Percentiles rank a stretch among this genome's conserved stretches.
phyloP scores from a whole-genome alignment of 192 early-diverging fungal species.

The Coemansia sp. region DNA sequence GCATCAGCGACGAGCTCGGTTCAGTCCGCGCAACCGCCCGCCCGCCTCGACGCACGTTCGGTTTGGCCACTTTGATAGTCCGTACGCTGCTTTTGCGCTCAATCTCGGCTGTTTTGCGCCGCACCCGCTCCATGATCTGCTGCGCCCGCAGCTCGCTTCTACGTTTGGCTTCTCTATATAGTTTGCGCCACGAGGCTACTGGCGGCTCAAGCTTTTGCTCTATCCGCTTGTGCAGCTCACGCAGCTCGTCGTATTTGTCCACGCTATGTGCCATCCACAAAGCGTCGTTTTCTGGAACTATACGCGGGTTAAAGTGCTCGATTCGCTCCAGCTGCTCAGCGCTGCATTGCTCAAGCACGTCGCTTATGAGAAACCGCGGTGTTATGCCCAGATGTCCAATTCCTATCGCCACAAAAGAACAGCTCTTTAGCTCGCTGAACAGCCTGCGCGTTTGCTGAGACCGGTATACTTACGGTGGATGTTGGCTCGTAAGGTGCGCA shows the following conservation, averaged over 20 bases:
- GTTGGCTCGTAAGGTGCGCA: slow-evolving; percentile 30
- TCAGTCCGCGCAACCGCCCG: neutral
- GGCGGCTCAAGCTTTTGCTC: slow-evolving; percentile 10
- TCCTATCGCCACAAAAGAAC: slow-evolving; percentile 4
- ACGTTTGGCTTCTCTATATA: slow-evolving; percentile 29
- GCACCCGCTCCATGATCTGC: slow-evolving; percentile 37
- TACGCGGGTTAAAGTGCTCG: slow-evolving; percentile 43
- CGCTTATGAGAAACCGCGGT: slow-evolving; percentile 36
- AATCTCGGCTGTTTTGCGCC: slow-evolving; percentile 21
- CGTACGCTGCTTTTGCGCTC: slow-evolving; percentile 32
- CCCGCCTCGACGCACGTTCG: slow-evolving; percentile 3
- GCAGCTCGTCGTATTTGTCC: slow-evolving; percentile 19
- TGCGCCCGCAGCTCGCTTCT: slow-evolving; percentile 31
- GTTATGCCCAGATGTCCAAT: slow-evolving; percentile 27
- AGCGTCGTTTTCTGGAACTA: slow-evolving; percentile 37
- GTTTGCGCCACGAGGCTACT: slow-evolving; percentile 27
- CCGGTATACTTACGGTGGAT: slow-evolving; percentile 19
- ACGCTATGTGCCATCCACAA: slow-evolving; percentile 32
- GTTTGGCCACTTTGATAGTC: slow-evolving; percentile 16
- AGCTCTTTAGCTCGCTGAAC: neutral
- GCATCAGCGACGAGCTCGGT: slow-evolving; percentile 22
- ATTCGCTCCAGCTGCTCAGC: slow-evolving; percentile 39
- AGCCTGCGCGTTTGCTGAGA: neutral
- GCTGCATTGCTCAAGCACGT: slow-evolving; percentile 36
- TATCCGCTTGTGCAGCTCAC: slow-evolving; percentile 9